Evolutionary conservation across 2,329 filamentous ascomycete species (phyloP), one percentile per base, ranked within the genome.

Genomic region (Trichoderma sp.): DNA sequence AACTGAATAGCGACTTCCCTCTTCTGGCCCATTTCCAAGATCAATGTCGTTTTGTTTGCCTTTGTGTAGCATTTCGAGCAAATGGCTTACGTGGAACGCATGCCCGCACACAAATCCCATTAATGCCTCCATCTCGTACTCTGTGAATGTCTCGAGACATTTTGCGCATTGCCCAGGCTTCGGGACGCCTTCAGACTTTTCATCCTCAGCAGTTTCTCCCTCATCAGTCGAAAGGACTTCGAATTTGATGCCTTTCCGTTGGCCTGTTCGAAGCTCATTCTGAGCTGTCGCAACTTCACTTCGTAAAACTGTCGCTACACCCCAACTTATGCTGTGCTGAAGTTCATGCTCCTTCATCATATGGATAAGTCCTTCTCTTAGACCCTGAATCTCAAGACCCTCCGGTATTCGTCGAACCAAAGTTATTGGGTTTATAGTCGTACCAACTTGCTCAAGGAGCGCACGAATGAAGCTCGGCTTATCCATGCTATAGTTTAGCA

Each of bases 301-400:
- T 65, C 92, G 87, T 55, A 98, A 85, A 0, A 98, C 95, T 69
- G 90, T 89, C 0, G 96, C 95, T 4, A 97, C 96, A 1, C 96
- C 96, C 57, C 92, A 91, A 74, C 92, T 95, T 78, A 99, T 98
- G 76, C 92, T 96, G 79, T 93, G 90, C 82, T 98, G 96, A 58
- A 99, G 93, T 78, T 98, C 96, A 79, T 98, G 95, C 81, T 99
- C 96, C 76, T 95, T 92, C 79, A 99, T 92, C 85, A 99, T 94
- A 71, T 95, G 92, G 58, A 92, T 92, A 4, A 99, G 87, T 0
- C 95, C 96, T 74, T 97, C 93, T 72, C 94, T 87, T 7, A 99
- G 85, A 0, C 96, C 96, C 76, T 96, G 92, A 13, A 99, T 97
- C 79, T 98, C 94, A 0, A 99, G 86, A 0, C 96, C 95, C 78